phyloP scores from a whole-genome alignment of 225 moss, liverwort and hornwort species.

The Antitrichia curtipendula region DNA sequence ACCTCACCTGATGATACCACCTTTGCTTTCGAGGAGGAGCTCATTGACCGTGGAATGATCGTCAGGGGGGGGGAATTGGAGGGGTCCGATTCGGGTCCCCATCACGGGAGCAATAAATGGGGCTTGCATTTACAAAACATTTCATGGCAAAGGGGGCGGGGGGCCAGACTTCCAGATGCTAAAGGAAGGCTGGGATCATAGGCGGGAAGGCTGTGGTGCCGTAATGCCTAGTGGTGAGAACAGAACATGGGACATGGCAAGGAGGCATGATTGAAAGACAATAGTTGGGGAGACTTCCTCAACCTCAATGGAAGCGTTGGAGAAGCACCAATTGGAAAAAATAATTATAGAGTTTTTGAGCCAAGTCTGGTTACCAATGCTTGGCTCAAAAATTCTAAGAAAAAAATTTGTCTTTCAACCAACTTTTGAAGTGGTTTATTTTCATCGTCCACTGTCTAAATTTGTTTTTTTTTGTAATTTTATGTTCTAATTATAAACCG shows the following conservation, averaged over 20 bases:
- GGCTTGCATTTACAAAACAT: neutral
- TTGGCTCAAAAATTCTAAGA: no score
- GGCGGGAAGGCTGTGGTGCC: no score
- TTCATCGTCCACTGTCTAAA: no score
- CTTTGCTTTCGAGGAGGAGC: neutral
- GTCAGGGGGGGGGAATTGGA: neutral
- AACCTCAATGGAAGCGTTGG: neutral
- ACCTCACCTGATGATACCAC: neutral
- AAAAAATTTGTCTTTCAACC: fast-evolving
- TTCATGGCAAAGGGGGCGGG: neutral
- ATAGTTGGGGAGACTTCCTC: neutral
- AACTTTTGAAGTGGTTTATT: fast-evolving
- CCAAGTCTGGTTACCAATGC: no score
- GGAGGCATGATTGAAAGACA: neutral
- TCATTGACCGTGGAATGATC: neutral
- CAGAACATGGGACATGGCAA: neutral
- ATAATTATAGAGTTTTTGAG: no score
- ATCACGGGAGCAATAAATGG: neutral
- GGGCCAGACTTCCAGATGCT: neutral
- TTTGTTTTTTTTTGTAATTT: neutral
- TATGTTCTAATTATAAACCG: fast-evolving
- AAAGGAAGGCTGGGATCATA: neutral
- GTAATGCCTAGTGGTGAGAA: neutral
- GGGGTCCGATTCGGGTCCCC: neutral
- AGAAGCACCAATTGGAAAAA: no score